Base-by-base conservation (phyloP, 345 rosid genomes). In the Citrus australasica region DNA sequence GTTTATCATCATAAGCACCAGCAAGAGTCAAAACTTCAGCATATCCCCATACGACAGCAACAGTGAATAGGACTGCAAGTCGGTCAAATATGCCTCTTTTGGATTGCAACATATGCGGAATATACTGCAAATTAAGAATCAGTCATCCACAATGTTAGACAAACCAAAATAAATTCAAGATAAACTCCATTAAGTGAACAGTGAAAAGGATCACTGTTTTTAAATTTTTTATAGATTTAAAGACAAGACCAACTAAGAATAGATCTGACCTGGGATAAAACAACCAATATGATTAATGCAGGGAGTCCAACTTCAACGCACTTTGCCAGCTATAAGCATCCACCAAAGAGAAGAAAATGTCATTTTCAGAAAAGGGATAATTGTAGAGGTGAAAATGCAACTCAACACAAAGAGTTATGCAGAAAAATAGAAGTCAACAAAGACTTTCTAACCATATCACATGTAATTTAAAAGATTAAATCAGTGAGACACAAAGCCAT, bases 251-350 rank as follows among this genome's bases (percentile, higher is more conserved):
- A 13, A 73, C 66, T 32, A 19, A 56, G 77, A 51, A 68, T n/a
- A 28, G 28, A 11, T 58, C 78, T 75, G 76, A 95, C 98, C 97
- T 95, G 97, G 79, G 99, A 90, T 67, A 91, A 46, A 48, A 95
- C 35, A 80, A 92, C 88, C 75, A 93, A 78, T 25, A 89, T 33
- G 72, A 95, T 40, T 80, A 95, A 84, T 33, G 94, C 92, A 9
- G 96, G 99, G 51, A 93, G 96, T 67, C 97, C 99, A 76, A 93
- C 38, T 85, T 91, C 99, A 51, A 92, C 48, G 73, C 99, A 93
- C 78, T 72, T 92, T 4, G 97, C 96, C 76, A 92, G 78, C 98
- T 90, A 78, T 77, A 85, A 82, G 35, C 79, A 69, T 77, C 70
- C 79, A 79, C 14, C 46, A 76, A 69, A 81, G 28, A 27, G 21